Evolutionary conservation across 345 rosid genomes (phyloP), one percentile per base, ranked within the genome.

Genomic region (Lepidium sativum): DNA sequence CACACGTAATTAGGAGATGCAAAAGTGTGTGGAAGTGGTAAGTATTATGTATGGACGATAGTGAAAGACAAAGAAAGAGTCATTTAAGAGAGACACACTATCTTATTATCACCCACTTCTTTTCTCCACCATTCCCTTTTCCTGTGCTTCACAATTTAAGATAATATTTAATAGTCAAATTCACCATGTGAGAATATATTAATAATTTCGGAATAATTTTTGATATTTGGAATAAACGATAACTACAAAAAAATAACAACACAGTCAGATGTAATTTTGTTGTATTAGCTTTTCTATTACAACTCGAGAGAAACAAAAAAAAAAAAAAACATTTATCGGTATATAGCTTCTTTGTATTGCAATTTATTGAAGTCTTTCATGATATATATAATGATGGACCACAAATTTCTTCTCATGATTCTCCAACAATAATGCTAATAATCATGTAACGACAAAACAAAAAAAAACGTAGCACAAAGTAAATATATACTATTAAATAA

Each of bases 11-110:
- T 27, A 27, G 1, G 7, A 27, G 1, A 27, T 1, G 31, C 7
- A 27, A 5, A 27, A 5, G 31, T 54, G 45, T 20, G 58, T 47
- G 58, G 68, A 58, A 31, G 43, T 6, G 13, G 44, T 8, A 56
- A 63, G 23, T 27, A 38, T 51, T 64, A 57, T 65, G 76, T 65
- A 57, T 72, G 71, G 66, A 55, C 39, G 76, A 72, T 41, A 16
- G 35, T 65, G 76, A 72, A 50, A 65, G 67, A 72, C 40, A 13
- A 25, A n/a, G 41, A 63, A 8, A 47, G 21, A 48, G 9, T 8
- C n/a, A n/a, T n/a, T n/a, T 23, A 18, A 21, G 15, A 39, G 27
- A 21, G 13, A 16, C 13, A 57, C 41, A 62, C 39, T 53, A 61
- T 32, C 45, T 9, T 48, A 49, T 25, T 41, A 58, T 14, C 45